Base-by-base conservation (phyloP, 139 green algal genomes). In the Nannochloris sp. region DNA sequence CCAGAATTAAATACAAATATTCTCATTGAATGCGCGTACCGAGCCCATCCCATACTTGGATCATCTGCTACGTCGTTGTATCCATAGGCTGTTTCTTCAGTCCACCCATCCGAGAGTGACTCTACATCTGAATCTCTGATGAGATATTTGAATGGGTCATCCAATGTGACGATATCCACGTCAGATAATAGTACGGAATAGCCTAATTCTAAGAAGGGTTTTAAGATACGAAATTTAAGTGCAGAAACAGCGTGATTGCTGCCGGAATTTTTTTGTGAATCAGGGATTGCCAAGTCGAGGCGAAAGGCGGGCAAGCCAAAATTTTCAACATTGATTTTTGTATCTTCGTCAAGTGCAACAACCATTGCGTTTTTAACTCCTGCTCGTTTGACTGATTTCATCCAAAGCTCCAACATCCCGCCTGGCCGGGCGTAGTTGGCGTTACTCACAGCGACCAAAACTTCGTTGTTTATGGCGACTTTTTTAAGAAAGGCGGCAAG, bases 21-120 rank as follows among this genome's bases (percentile, higher is more conserved):
- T 44, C 82, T 78, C 81, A 92, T 89, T 38, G 82, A 88, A 79
- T 91, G 86, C 6, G 84, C 83, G 60, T 88, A 93, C 27, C 86
- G 80, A 0, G 75, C 77, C 79, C 79, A 85, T 23, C 85, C 85
- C 86, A 93, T 91, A 51, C 76, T 63, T 7, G 75, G 55, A 53
- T 93, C 86, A 54, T 93, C 86, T 19, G 35, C 47, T 27, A 78
- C 73, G 23, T 80, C 63, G n/a, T 80, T 78, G 68, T 73, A 78
- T 13, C 61, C 85, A 58, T 89, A 91, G 1, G 87, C 87, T 3
- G 86, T 92, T 59, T 46, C 57, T 19, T 70, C 56, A 68, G 90
- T 81, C 59, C 59, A 65, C 14, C 59, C 59, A 38, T 65, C 59
- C 14, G 31, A 54, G 31, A 65, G 37, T 39, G 42, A 37, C 71